Percentiles rank a stretch among this genome's conserved stretches.
Evolutionary conservation across 805 yeast genomes (phyloP).

Genomic region (Kockiozyma suomiensis): DNA sequence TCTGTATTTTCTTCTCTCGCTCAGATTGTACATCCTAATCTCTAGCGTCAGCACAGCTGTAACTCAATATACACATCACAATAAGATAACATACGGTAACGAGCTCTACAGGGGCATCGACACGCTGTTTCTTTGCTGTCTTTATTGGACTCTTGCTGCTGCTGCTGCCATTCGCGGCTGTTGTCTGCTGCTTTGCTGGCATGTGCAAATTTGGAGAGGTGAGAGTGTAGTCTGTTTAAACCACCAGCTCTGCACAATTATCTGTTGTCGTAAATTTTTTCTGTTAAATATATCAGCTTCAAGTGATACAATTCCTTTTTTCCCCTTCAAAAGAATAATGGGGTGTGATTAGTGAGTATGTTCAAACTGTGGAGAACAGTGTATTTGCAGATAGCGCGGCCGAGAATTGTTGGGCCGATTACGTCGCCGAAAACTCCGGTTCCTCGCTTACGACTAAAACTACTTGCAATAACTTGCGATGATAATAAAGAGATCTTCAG

Average conservation of each 20-base stretch:
- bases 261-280: too few relatives aligned
- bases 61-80: too few relatives aligned
- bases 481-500: not conserved
- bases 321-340: too few relatives aligned
- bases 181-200: slow-evolving; percentile 2
- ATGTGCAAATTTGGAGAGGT: not conserved
- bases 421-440: too few relatives aligned
- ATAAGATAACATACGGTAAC: not conserved
- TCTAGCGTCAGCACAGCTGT: too few relatives aligned
- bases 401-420: not conserved
- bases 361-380: too few relatives aligned
- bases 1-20: slow-evolving; percentile 69
- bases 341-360: too few relatives aligned
- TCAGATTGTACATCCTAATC: slow-evolving; percentile 44
- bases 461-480: not conserved
- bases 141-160: not conserved
- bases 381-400: too few relatives aligned
- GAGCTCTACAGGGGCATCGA: not conserved
- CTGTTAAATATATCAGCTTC: too few relatives aligned
- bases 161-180: not conserved
- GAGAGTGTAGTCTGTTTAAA: too few relatives aligned
- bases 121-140: not conserved
- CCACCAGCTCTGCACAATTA: too few relatives aligned
- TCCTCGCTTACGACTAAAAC: not conserved
- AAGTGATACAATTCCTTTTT: too few relatives aligned